Evolutionary conservation across 768 basidiomycete species (phyloP).

Genomic region (Lactarius quietus): DNA sequence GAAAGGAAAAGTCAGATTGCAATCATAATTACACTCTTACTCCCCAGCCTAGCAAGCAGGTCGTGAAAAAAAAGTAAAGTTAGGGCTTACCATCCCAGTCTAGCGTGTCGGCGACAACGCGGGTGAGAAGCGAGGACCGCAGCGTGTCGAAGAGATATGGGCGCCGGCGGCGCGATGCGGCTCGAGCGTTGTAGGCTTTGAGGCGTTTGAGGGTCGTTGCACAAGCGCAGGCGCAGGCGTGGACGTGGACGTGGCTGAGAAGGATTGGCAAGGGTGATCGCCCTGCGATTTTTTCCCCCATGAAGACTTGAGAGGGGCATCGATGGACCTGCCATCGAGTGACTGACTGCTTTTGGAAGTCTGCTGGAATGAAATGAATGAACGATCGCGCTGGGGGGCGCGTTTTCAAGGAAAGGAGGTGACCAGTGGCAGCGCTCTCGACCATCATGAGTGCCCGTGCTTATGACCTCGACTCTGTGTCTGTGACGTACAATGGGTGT

Average conservation of each 20-base stretch:
- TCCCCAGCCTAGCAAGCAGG: neutral
- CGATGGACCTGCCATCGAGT: neutral
- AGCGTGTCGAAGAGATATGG: constrained; percentile 20
- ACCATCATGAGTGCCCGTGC: neutral
- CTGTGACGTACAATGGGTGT: neutral
- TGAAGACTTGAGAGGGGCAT: constrained; percentile 4
- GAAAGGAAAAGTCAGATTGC: constrained; percentile 8
- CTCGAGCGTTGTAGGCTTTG: constrained; percentile 1
- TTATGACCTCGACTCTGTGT: neutral
- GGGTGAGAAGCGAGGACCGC: constrained; percentile 1
- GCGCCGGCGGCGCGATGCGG: neutral
- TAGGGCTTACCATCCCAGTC: constrained; percentile 24
- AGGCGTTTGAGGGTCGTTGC: neutral
- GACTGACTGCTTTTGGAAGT: too few species aligned
- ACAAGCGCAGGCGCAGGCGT: neutral
- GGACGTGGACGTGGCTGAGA: neutral
- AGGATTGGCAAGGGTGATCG: constrained; percentile 12
- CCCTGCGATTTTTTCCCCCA: neutral
- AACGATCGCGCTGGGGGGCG: neutral
- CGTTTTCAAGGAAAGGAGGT: neutral
- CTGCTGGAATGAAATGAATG: neutral
- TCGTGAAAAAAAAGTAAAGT: neutral
- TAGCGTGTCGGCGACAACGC: constrained; percentile 24
- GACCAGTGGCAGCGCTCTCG: neutral
- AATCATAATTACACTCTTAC: neutral